Evolutionary conservation across 2,329 filamentous ascomycete species (phyloP).

Genomic region (Dactylellina haptotyla): DNA sequence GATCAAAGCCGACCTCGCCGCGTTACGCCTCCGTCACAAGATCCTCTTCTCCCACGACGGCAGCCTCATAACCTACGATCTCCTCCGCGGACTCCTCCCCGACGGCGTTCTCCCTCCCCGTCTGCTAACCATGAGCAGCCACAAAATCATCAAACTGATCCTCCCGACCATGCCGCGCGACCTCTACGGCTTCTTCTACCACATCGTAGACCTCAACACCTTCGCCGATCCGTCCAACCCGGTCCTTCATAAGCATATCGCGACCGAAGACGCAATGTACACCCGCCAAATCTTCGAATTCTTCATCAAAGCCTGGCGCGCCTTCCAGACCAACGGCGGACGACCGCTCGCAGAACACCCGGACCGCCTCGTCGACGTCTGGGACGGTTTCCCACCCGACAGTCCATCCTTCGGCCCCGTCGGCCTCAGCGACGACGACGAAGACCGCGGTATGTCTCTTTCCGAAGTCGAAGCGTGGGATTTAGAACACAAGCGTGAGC

Average conservation of each 20-base stretch:
- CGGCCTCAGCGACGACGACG: conserved; percentile 30
- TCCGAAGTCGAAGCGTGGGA: conserved; percentile 22
- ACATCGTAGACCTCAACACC: conserved; percentile 25
- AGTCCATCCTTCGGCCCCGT: conserved; percentile 20
- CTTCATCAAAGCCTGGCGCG: conserved; percentile 21
- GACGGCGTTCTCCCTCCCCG: conserved; percentile 20
- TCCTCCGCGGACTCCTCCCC: conserved; percentile 18
- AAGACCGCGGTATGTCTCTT: conserved; percentile 28
- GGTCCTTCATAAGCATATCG: conserved; percentile 5
- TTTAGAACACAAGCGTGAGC: background rate
- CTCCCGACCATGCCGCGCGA: conserved; percentile 24
- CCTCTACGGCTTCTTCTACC: conserved; percentile 30
- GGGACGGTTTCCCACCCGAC: conserved; percentile 30
- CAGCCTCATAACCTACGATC: conserved; percentile 35
- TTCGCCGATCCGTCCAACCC: conserved; percentile 1
- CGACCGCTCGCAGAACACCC: conserved; percentile 18
- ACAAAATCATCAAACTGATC: conserved; percentile 29
- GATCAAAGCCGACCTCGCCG: conserved; percentile 22
- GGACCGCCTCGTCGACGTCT: conserved; percentile 24
- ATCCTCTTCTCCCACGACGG: conserved; percentile 43
- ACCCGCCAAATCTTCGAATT: conserved; percentile 30
- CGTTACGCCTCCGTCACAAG: conserved; percentile 21
- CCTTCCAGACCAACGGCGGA: conserved; percentile 22
- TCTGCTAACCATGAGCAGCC: conserved; percentile 37
- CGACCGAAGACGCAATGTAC: conserved; percentile 21